Evolutionary conservation across 2,329 filamentous ascomycete species (phyloP), one percentile per base, ranked within the genome.

Genomic region (Claviceps humidiphila): DNA sequence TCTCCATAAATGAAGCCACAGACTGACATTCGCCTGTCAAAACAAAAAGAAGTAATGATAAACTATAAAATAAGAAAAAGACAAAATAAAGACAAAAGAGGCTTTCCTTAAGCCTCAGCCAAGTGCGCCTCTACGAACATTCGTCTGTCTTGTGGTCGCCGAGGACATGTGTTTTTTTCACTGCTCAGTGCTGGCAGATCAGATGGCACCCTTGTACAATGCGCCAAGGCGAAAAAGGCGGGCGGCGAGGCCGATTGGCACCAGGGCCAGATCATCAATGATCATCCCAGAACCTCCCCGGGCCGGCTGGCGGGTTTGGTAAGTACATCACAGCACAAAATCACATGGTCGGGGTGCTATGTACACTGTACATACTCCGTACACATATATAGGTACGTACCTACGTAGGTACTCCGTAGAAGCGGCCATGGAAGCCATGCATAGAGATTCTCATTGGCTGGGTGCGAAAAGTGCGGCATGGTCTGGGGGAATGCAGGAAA

Each of bases 171-270:
- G 20, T 22, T 14, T 20, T 20, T 17, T 14, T 43, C 16, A 22
- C 20, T 42, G 17, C 41, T 43, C 16, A 22, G 13, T 42, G 17
- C 41, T 24, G 41, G 22, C 43, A 40, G 20, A 45, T 43, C 30
- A 47, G 43, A 40, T 47, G 34, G n/a, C 50, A 43, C 17, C 22
- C 14, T 16, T 22, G 14, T 16, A 38, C 20, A 20, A 20, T 22
- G 41, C 39, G 50, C 44, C 37, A 41, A 38, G 30, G 22, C 22
- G 17, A 16, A 20, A 8, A 14, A 16, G 41, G 40, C 47, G 42
- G 47, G 17, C 51, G 51, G 51, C 41, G 51, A 46, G 26, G 42
- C 51, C 51, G 51, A 50, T 26, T 52, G 17, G 45, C 34, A 49
- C 39, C 14, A 41, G 39, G 16, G 16, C 40, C 40, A 20, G 17